A percentile compares a stretch with the other conserved stretches of the same genome.
These are phyloP conservation scores for Pseudocercospora eumusae DNA, from an alignment of 2,329 filamentous ascomycete genomes.

Conservation along the genomic window DNA sequence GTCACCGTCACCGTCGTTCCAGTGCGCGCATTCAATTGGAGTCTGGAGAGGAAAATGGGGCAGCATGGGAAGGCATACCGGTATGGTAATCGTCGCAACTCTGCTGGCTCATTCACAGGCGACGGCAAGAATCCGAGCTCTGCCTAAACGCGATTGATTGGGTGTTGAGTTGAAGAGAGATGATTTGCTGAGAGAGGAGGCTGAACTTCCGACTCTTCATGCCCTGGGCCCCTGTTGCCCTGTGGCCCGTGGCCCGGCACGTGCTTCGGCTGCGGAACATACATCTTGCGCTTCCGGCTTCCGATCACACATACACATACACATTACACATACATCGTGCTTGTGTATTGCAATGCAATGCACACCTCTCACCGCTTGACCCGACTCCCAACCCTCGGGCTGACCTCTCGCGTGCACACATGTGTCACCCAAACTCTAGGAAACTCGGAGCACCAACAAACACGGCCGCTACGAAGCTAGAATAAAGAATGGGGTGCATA, in stretches of 20 bases:
- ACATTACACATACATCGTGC: no score
- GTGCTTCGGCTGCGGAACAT: neutral
- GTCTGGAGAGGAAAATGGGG: no score
- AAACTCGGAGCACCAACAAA: neutral
- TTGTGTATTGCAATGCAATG: neutral
- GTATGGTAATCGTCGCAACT: conserved; percentile 15
- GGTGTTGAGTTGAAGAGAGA: neutral
- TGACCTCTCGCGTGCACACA: neutral
- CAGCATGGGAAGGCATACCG: conserved; percentile 14
- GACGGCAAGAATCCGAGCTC: conserved; percentile 12
- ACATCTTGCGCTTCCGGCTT: neutral
- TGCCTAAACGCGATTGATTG: conserved; percentile 2
- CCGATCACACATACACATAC: no score
- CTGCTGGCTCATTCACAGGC: conserved; percentile 10
- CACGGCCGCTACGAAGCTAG: neutral
- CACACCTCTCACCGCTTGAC: conserved; percentile 2
- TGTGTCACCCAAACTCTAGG: neutral
- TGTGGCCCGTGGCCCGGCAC: neutral
- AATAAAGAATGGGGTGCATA: neutral
- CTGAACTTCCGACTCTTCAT: no score
- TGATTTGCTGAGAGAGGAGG: neutral
- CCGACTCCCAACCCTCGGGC: neutral
- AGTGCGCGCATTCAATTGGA: neutral
- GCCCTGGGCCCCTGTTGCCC: no score
- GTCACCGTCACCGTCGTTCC: conserved; percentile 2